Base-by-base conservation (phyloP, 1,139 yeast genomes). In the Lodderomyces elongisporus region DNA sequence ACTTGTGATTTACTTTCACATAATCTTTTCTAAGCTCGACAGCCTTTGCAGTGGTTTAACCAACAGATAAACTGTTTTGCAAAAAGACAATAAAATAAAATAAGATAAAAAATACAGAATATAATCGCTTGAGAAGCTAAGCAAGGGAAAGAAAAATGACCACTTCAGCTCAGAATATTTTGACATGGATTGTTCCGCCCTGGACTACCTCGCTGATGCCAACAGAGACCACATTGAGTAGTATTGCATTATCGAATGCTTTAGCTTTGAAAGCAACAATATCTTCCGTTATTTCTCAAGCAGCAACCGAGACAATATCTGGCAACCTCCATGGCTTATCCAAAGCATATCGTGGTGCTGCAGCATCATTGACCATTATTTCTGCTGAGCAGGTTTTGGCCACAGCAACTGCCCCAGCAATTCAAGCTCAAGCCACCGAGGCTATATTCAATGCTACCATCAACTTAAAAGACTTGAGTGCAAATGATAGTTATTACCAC, bases 301-400 rank as follows among this genome's bases (percentile, higher is more conserved):
- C 56, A 3, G 56, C 52, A 3, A 29, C 48, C 43, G 41, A 6
- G 40, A 52, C 5, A 49, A 36, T 4, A 42, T 46, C 3, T 31
- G 26, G 1, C 27, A 31, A 10, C 39, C 35, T 3, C 39, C 37
- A 15, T 36, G 53, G 13, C 22, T 45, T 41, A 28, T 58, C 66
- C 1, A 42, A 51, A 37, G 45, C 44, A 6, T 43, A 54, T 5
- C 45, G 70, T 30, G 71, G 70, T 1, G 69, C 65, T 2, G 45
- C 58, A 42, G 70, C 70, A 0, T 61, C 70, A 4, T 43, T 62
- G 26, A 51, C 62, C 3, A 56, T 62, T 15, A 45, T 65, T 22
- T 44, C 54, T 4, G 67, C 67, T 3, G 54, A 65, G 31, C 33
- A 49, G n/a, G 58, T 58, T 3, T 37, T 61, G 27, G 70, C 70